Evolutionary conservation across 1,284 basidiomycete species (phyloP).

Genomic region (Phaffia rhodozyma): DNA sequence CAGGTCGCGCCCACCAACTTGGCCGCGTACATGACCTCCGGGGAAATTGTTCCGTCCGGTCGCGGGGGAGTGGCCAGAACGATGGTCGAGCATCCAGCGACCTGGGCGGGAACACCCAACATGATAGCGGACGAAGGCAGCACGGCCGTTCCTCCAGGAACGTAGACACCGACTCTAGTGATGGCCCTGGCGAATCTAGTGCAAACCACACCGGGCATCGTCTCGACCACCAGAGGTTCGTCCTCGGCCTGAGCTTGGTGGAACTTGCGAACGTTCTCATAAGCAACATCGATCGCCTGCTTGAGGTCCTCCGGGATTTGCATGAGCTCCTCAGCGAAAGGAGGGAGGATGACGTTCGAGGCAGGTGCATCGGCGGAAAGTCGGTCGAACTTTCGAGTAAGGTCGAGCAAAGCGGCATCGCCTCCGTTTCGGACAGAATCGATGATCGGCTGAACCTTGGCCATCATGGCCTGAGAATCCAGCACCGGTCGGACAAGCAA

Average conservation of each 20-base stretch:
- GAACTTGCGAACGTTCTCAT: conserved; percentile 82
- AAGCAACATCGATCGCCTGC: conserved; percentile 80
- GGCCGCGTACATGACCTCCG: conserved; percentile 92
- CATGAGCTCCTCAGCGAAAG: conserved; percentile 40
- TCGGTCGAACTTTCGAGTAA: conserved; percentile 90
- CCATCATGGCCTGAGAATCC: conserved; percentile 86
- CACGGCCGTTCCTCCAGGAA: conserved; percentile 93
- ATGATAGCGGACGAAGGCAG: conserved; percentile 95
- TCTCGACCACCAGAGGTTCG: conserved; percentile 71
- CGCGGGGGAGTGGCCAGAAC: conserved; percentile 92
- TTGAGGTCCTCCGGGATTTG: conserved; percentile 53
- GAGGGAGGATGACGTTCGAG: conserved; percentile 37
- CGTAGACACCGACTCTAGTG: conserved; percentile 88
- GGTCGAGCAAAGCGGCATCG: conserved; percentile 73
- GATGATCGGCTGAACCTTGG: conserved; percentile 89
- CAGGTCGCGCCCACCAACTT: conserved; percentile 73
- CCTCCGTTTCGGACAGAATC: conserved; percentile 72
- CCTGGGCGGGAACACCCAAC: conserved; percentile 96
- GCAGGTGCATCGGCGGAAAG: conserved; percentile 42
- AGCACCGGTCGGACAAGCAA: conserved; percentile 84
- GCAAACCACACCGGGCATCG: conserved; percentile 95
- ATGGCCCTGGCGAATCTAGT: conserved; percentile 89
- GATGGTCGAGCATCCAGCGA: conserved; percentile 85
- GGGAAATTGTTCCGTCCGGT: conserved; percentile 75
- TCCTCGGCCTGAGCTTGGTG: conserved; percentile 70